These are phyloP conservation scores for Apiospora marii DNA, from an alignment of 2,329 filamentous ascomycete genomes.

Conservation along the genomic window DNA sequence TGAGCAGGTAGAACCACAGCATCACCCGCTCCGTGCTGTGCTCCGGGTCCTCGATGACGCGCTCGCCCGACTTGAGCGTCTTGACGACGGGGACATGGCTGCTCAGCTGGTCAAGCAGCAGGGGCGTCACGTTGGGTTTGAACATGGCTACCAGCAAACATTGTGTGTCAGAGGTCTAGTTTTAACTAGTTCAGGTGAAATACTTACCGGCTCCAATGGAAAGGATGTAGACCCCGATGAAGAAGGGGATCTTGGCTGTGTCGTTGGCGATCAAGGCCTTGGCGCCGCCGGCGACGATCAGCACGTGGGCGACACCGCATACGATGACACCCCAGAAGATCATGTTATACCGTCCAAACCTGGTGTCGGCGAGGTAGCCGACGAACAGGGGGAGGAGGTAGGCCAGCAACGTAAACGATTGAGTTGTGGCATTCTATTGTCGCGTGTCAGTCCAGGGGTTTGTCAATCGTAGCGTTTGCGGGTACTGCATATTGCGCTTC, in stretches of 20 bases:
- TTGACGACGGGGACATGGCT: slow-evolving; percentile 62
- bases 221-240: slow-evolving; percentile 59
- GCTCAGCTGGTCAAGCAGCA: slow-evolving; percentile 72
- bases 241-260: slow-evolving; percentile 53
- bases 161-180: not conserved
- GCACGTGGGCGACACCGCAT: slow-evolving; percentile 71
- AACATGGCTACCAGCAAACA: slow-evolving; percentile 55
- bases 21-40: slow-evolving; percentile 72
- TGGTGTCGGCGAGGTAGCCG: slow-evolving; percentile 71
- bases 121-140: slow-evolving; percentile 76
- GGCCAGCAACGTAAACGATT: slow-evolving; percentile 64
- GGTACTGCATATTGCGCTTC: no score
- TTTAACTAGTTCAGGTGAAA: not conserved
- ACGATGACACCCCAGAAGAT: slow-evolving; percentile 75
- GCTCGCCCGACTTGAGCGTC: slow-evolving; percentile 62
- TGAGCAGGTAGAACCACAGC: slow-evolving; percentile 66
- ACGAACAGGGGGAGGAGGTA: slow-evolving; percentile 64
- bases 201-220: slow-evolving; percentile 69
- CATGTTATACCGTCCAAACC: slow-evolving; percentile 73
- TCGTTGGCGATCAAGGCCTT: slow-evolving; percentile 53
- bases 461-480: not conserved
- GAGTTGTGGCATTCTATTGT: slow-evolving; percentile 52
- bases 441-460: not conserved
- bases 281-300: slow-evolving; percentile 69
- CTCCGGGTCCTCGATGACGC: slow-evolving; percentile 73